These are phyloP conservation scores for Alternaria sp. DNA, from an alignment of 2,329 filamentous ascomycete genomes.

Conservation along the genomic window DNA sequence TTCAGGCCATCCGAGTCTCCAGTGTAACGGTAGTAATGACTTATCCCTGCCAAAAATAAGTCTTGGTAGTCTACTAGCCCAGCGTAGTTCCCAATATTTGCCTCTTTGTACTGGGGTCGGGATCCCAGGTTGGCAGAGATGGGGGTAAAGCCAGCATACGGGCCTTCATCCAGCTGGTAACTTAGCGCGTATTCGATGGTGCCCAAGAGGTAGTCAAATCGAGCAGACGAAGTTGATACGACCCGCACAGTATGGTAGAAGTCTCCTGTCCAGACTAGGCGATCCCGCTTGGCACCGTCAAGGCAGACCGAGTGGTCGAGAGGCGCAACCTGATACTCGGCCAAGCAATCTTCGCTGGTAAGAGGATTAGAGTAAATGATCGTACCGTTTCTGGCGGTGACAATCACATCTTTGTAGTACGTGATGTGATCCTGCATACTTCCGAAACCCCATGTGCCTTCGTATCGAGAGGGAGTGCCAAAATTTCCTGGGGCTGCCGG, in stretches of 20 bases:
- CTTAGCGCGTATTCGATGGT: slow-evolving; percentile 31
- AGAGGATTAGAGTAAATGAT: slow-evolving; percentile 3
- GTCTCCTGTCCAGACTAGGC: slow-evolving; percentile 55
- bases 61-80: slow-evolving; percentile 10
- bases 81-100: neutral
- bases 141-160: neutral
- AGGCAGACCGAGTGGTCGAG: slow-evolving; percentile 52
- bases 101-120: slow-evolving; percentile 1
- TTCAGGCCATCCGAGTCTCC: no score
- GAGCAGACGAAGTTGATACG: slow-evolving; percentile 48
- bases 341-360: slow-evolving; percentile 33
- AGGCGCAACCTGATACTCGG: slow-evolving; percentile 50
- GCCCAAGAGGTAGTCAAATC: slow-evolving; percentile 48
- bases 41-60: neutral
- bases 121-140: slow-evolving; percentile 6
- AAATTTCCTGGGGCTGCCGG: no score
- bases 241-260: slow-evolving; percentile 55
- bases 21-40: no score
- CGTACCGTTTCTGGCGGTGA: slow-evolving; percentile 14
- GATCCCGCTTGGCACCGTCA: slow-evolving; percentile 55
- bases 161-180: neutral
- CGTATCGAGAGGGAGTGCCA: slow-evolving; percentile 31
- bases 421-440: slow-evolving; percentile 53
- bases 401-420: slow-evolving; percentile 45
- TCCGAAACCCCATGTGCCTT: slow-evolving; percentile 52